Percentiles rank a stretch among this genome's conserved stretches.
Conservation (phyloP, 176 grass and related monocot species). For the Raddia distichophylla region DNA sequence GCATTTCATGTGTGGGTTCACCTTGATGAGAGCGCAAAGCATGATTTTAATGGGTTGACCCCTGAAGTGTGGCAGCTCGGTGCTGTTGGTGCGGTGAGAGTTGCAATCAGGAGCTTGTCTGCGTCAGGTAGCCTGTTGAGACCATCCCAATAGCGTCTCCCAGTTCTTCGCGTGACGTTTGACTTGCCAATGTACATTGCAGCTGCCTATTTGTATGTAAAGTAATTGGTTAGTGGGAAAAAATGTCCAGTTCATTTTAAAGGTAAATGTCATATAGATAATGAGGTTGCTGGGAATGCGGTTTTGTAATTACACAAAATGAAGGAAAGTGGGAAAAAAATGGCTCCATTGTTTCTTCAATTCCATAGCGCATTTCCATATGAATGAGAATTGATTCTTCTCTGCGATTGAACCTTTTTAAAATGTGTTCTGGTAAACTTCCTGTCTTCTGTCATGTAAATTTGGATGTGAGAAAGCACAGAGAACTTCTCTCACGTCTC, state of each 20-base stretch:
- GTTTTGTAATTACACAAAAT: constrained; percentile 19
- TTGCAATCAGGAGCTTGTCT: constrained; percentile 78
- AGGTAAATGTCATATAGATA: constrained; percentile 28
- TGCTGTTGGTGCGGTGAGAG: constrained; percentile 78
- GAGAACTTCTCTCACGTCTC: background rate
- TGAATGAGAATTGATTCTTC: background rate
- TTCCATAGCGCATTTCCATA: background rate
- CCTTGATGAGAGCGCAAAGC: constrained; percentile 62
- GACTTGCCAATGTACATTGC: constrained; percentile 27
- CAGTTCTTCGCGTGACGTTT: background rate
- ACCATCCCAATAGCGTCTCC: constrained; percentile 44
- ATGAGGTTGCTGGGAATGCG: constrained; percentile 10
- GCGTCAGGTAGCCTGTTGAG: constrained; percentile 64
- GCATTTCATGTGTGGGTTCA: constrained; percentile 83
- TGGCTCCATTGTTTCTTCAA: background rate
- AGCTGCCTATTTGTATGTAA: constrained; percentile 41
- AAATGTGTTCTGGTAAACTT: background rate
- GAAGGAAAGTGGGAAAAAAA: background rate
- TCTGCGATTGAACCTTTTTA: background rate
- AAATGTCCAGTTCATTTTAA: background rate
- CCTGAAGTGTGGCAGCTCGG: constrained; percentile 78
- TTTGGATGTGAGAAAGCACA: background rate
- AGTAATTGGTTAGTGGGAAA: constrained; percentile 31
- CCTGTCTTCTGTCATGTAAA: background rate
- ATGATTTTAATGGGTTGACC: constrained; percentile 55